Conservation (phyloP, 169 alveolate genomes). For the Babesia ovis region DNA sequence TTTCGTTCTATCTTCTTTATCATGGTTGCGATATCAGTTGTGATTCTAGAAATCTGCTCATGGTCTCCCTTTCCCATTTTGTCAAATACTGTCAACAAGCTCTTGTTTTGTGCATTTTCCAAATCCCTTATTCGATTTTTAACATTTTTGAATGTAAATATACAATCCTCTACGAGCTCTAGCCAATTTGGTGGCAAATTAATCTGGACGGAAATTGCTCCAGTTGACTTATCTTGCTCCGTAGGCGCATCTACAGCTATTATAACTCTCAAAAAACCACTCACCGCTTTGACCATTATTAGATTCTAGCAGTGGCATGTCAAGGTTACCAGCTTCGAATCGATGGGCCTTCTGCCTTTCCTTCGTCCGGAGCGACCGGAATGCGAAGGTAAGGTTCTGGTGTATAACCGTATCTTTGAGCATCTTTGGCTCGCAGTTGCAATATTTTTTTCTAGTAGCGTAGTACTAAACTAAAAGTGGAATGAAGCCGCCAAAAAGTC, state of each 20-base stretch:
- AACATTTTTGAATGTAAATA: conserved; percentile 23
- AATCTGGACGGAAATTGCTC: conserved; percentile 16
- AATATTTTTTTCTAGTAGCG: not conserved
- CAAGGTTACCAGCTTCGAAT: conserved; percentile 54
- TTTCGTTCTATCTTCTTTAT: conserved; percentile 61
- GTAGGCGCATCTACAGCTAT: conserved; percentile 2
- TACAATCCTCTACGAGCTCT: conserved; percentile 65
- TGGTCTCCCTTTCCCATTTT: conserved; percentile 47
- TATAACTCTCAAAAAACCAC: not conserved
- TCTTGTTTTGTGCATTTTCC: conserved; percentile 65
- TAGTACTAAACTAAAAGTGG: not conserved
- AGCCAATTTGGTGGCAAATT: conserved; percentile 64
- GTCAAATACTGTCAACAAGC: conserved; percentile 60
- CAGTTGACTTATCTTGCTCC: not conserved
- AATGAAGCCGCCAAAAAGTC: too few relatives aligned
- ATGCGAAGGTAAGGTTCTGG: conserved; percentile 56
- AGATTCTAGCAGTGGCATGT: conserved; percentile 38
- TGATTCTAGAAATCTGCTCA: conserved; percentile 31
- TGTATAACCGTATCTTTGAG: conserved; percentile 38
- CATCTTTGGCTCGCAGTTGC: conserved; percentile 15
- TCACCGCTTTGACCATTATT: conserved; percentile 34
- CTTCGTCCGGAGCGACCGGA: conserved; percentile 45
- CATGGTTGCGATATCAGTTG: conserved; percentile 53
- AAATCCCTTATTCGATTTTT: conserved; percentile 49
- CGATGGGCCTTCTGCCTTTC: conserved; percentile 68